Conservation (phyloP, 2,329 filamentous ascomycete genomes). For the Sclerotinia glacialis region DNA sequence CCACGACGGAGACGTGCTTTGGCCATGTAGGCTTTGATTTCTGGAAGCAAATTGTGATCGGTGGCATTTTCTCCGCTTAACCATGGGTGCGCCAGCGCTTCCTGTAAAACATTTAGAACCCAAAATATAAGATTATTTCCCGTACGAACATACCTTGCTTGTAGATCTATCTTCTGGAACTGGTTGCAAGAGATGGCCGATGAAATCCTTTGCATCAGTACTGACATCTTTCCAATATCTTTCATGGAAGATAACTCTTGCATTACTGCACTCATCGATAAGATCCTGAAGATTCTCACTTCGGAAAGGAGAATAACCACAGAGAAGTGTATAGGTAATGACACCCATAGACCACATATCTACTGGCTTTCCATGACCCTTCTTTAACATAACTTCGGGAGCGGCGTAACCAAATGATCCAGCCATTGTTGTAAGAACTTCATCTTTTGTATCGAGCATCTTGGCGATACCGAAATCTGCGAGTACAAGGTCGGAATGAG, state of each 20-base stretch:
- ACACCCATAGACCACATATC: conserved; percentile 99
- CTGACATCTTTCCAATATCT: conserved; percentile 99
- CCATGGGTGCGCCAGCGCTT: conserved; percentile 81
- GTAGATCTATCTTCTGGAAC: conserved; percentile 73
- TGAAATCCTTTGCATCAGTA: conserved; percentile 92
- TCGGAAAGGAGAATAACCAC: conserved; percentile 96
- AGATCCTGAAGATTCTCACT: conserved; percentile 90
- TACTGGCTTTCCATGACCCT: conserved; percentile 94
- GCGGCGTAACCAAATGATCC: conserved; percentile 97
- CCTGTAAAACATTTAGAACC: conserved; percentile 45
- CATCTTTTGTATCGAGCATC: conserved; percentile 86
- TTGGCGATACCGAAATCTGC: conserved; percentile 99
- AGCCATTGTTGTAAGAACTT: conserved; percentile 96
- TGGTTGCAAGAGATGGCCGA: conserved; percentile 74
- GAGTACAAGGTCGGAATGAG: conserved; percentile 81
- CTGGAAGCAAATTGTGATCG: conserved; percentile 94
- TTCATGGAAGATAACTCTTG: conserved; percentile 89
- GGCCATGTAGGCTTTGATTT: conserved; percentile 91
- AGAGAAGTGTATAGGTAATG: conserved; percentile 96
- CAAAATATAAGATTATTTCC: neutral
- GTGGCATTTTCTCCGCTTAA: conserved; percentile 86
- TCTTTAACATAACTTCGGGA: conserved; percentile 96
- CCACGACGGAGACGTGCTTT: conserved; percentile 87
- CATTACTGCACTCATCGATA: conserved; percentile 87
- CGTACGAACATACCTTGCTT: conserved; percentile 59